Evolutionary conservation across 148 eudicot genomes (phyloP).

Genomic region (Cornus suecica): DNA sequence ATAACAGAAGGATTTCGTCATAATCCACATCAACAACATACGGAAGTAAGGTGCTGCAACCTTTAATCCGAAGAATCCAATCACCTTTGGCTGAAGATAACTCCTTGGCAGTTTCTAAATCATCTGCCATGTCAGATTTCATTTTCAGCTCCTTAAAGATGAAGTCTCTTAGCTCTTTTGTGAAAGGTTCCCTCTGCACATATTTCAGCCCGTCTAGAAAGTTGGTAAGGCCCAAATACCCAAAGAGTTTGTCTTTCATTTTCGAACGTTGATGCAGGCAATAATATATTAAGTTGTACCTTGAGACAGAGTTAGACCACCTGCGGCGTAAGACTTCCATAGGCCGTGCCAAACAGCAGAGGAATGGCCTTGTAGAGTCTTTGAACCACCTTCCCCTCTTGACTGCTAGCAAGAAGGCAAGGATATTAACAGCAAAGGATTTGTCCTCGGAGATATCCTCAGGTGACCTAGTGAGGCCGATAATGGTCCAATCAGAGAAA

Average conservation of each 20-base stretch:
- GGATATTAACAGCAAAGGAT: neutral
- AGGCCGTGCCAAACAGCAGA: neutral
- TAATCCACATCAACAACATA: slow-evolving; percentile 35
- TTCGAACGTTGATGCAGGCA: slow-evolving; percentile 19
- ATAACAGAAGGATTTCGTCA: slow-evolving; percentile 42
- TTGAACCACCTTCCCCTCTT: neutral
- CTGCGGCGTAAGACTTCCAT: slow-evolving; percentile 15
- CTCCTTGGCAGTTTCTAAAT: slow-evolving; percentile 27
- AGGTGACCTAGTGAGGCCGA: neutral
- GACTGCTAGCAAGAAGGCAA: neutral
- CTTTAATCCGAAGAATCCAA: slow-evolving; percentile 25
- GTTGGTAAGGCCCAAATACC: slow-evolving; percentile 14
- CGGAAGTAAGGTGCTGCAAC: neutral
- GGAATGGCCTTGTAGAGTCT: neutral
- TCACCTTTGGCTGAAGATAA: slow-evolving; percentile 25
- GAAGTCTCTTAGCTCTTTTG: slow-evolving; percentile 13
- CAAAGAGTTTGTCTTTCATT: neutral
- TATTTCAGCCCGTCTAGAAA: slow-evolving; percentile 18
- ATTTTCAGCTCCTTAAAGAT: slow-evolving; percentile 33
- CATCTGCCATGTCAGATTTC: slow-evolving; percentile 34
- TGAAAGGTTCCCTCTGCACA: slow-evolving; percentile 18
- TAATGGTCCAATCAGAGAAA: slow-evolving; percentile 35
- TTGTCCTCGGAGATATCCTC: neutral
- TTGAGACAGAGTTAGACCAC: slow-evolving; percentile 29
- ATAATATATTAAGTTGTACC: slow-evolving; percentile 32